Percentiles rank a stretch among this genome's conserved stretches.
Evolutionary conservation across 2,329 filamentous ascomycete species (phyloP).

Genomic region (Trichoderma koningii): DNA sequence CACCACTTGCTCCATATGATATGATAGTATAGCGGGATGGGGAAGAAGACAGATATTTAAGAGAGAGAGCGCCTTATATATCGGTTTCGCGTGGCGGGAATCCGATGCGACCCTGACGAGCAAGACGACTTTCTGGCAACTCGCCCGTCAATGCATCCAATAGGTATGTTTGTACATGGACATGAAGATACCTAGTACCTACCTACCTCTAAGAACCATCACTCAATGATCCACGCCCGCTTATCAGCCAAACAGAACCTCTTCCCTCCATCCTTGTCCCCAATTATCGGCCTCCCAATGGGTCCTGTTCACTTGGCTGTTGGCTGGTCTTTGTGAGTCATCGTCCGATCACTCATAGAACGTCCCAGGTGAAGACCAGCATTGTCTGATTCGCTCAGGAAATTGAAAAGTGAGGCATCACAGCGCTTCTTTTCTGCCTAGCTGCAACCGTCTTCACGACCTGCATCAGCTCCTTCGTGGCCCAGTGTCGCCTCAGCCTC

Average conservation of each 20-base stretch:
- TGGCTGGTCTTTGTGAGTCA: background rate
- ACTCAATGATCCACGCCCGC: background rate
- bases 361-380: no score
- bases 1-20: background rate
- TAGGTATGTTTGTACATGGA: background rate
- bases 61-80: background rate
- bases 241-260: background rate
- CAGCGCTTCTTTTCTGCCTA: slow-evolving; percentile 5
- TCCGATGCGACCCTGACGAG: no score
- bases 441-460: background rate
- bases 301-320: background rate
- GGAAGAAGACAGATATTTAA: background rate
- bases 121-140: background rate
- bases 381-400: background rate
- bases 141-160: background rate
- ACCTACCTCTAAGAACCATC: no score
- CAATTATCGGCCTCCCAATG: background rate
- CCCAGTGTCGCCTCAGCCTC: background rate
- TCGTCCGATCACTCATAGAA: background rate
- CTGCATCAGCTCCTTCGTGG: background rate
- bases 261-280: slow-evolving; percentile 1
- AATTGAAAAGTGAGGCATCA: background rate
- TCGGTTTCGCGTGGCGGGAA: no score
- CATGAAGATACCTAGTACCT: no score
- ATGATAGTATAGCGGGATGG: background rate